Base-by-base conservation (phyloP, 2,329 filamentous ascomycete species). In the Trichoderma sp. region DNA sequence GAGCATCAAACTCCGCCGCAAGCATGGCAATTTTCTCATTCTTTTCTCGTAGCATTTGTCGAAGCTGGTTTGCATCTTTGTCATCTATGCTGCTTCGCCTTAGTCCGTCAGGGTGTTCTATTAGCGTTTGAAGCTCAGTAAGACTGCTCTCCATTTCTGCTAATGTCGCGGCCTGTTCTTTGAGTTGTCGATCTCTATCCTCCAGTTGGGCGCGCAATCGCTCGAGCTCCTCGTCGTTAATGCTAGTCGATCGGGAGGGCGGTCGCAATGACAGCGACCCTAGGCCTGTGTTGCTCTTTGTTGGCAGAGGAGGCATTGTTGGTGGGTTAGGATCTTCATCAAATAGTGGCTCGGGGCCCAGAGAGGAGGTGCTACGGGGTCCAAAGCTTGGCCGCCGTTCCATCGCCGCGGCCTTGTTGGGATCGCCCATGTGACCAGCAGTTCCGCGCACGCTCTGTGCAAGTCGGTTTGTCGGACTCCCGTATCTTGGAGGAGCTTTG, bases 11-110 rank as follows among this genome's bases (percentile, higher is more conserved):
- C 77, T 99, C 96, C 10, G 92, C 89, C 0, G 94, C 98, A 74
- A 99, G 87, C 84, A 95, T 90, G 31, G 91, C 90, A 73, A 99
- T 97, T 83, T 94, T 97, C 70, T 99, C 96, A 75, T 97, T 97
- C 86, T 97, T 97, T 81, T 99, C 96, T 29, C 93, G 88, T 66
- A 99, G 82, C 74, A 97, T 81, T n/a, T 91, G 88, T 66, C 94
- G 89, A 69, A 99, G 84, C 77, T 96, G 92, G 5, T 87, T 79
- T 2, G 89, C 86, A 77, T 97, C 94, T 73, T 90, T 90, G 68
- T 92, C 91, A 69, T 90, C 89, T 29, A 87, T 73, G 74, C 83
- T 86, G 72, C 80, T 80, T 71, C 83, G 81, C 74, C 83, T 79
- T 75, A 74, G 78, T 70, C 81, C 77, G 69, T 85, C 83, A 71